Evolutionary conservation across 108 stramenopile species (phyloP).

Genomic region (Discostella pseudostelligera): DNA sequence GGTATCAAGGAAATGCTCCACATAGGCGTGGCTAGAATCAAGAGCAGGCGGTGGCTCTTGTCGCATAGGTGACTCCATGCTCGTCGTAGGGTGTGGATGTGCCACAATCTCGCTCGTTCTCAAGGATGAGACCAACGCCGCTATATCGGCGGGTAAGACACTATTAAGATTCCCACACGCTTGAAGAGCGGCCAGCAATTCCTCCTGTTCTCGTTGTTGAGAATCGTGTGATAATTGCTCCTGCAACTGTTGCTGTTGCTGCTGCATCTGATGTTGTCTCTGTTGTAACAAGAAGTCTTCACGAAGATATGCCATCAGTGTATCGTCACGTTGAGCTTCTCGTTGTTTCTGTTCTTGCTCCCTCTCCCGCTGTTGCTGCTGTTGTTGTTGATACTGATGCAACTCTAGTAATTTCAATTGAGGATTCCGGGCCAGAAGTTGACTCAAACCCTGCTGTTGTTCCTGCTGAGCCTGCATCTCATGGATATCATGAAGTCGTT

Average conservation of each 20-base stretch:
- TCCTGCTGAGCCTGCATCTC: slow-evolving; percentile 17
- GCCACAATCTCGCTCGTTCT: not conserved
- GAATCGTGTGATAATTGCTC: slow-evolving; percentile 16
- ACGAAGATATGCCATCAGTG: slow-evolving; percentile 8
- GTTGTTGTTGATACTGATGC: slow-evolving; percentile 11
- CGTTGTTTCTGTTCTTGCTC: slow-evolving; percentile 15
- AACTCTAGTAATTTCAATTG: slow-evolving; percentile 8
- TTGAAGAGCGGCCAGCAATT: slow-evolving; percentile 17
- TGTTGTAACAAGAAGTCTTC: slow-evolving; percentile 26
- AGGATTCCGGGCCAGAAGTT: slow-evolving; percentile 22
- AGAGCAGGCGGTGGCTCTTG: not conserved
- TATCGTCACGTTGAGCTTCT: slow-evolving; percentile 8
- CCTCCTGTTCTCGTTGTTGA: slow-evolving; percentile 19
- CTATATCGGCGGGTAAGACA: not conserved
- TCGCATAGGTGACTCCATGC: not conserved
- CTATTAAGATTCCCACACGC: slow-evolving; percentile 9
- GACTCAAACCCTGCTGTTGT: slow-evolving; percentile 19
- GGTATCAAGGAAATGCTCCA: slow-evolving; percentile 1
- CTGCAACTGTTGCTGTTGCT: slow-evolving; percentile 34
- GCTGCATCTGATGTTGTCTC: slow-evolving; percentile 24
- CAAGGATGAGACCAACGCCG: slow-evolving; percentile 2
- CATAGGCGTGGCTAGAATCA: not conserved
- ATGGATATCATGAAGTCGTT: slow-evolving; percentile 6
- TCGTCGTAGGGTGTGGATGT: not conserved
- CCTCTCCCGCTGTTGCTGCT: slow-evolving; percentile 20